These are phyloP conservation scores for Paragyromitra xinjiangensis DNA, from an alignment of 495 filamentous ascomycete genomes.

Conservation along the genomic window DNA sequence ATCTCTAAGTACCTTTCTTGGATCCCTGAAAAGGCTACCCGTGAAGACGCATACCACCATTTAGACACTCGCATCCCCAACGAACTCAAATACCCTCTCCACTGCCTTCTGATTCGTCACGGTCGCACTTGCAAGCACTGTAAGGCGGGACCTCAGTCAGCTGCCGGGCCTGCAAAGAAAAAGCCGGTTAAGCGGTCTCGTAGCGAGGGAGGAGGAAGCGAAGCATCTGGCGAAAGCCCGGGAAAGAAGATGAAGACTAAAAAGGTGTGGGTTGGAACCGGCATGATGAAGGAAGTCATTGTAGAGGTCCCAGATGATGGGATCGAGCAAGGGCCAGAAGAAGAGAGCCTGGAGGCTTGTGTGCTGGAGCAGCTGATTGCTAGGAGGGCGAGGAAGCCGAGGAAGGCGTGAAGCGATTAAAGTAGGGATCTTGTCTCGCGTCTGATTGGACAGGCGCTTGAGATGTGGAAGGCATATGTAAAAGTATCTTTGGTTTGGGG, in stretches of 20 bases:
- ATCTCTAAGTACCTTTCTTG: slow-evolving; percentile 86
- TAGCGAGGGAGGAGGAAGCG: neutral
- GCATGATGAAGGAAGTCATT: slow-evolving; percentile 56
- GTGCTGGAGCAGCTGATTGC: slow-evolving; percentile 46
- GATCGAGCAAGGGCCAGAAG: slow-evolving; percentile 28
- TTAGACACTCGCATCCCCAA: slow-evolving; percentile 83
- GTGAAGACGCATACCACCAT: slow-evolving; percentile 79
- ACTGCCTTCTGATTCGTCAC: slow-evolving; percentile 86
- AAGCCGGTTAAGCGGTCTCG: neutral
- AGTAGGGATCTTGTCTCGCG: neutral
- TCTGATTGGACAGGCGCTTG: neutral
- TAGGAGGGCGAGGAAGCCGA: slow-evolving; percentile 20
- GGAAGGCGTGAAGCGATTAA: neutral
- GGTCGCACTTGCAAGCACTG: slow-evolving; percentile 83
- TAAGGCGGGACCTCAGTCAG: slow-evolving; percentile 62
- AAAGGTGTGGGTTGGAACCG: slow-evolving; percentile 53
- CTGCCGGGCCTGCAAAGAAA: neutral
- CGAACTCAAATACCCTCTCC: slow-evolving; percentile 86
- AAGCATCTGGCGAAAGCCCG: neutral
- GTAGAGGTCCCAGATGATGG: slow-evolving; percentile 49
- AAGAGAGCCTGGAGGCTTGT: slow-evolving; percentile 44
- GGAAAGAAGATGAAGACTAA: slow-evolving; percentile 38
- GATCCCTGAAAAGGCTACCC: slow-evolving; percentile 72
- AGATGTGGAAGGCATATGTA: neutral
- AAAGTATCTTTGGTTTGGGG: neutral